Evolutionary conservation across 495 filamentous ascomycete species (phyloP).

Genomic region (Viridothelium virens): DNA sequence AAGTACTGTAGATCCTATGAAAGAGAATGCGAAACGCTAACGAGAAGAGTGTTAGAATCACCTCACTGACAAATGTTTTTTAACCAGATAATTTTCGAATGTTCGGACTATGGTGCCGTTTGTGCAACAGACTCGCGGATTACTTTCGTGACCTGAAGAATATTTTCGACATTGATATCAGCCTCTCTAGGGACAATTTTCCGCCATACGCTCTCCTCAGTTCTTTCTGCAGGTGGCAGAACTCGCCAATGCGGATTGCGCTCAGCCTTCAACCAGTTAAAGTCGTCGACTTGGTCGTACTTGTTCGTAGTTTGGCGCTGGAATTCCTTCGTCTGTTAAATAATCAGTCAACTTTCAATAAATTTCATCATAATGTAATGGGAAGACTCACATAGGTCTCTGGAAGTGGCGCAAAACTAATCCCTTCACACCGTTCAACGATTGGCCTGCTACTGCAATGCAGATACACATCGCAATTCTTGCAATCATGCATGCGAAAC

Average conservation of each 20-base stretch:
- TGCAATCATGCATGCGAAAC: slow-evolving; percentile 83
- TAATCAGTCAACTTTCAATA: slow-evolving; percentile 2
- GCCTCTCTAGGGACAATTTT: slow-evolving; percentile 58
- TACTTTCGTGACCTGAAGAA: slow-evolving; percentile 46
- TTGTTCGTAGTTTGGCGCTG: slow-evolving; percentile 45
- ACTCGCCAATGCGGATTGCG: slow-evolving; percentile 84
- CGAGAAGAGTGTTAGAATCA: too few relatives aligned
- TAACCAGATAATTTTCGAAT: too few relatives aligned
- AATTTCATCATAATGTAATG: background rate
- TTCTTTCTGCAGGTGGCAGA: slow-evolving; percentile 51
- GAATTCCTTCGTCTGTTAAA: slow-evolving; percentile 4
- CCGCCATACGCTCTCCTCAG: slow-evolving; percentile 60
- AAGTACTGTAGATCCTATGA: background rate
- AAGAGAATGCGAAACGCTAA: background rate
- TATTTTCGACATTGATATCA: slow-evolving; percentile 56
- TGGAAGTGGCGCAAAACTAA: slow-evolving; percentile 74
- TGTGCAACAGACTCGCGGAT: background rate
- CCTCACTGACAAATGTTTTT: too few relatives aligned
- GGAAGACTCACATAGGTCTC: slow-evolving; percentile 52
- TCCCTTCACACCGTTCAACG: slow-evolving; percentile 74
- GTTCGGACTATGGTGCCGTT: background rate
- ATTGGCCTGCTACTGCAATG: slow-evolving; percentile 77
- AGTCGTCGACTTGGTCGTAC: slow-evolving; percentile 90
- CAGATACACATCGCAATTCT: slow-evolving; percentile 72
- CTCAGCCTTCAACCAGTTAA: slow-evolving; percentile 87